Percentiles rank a stretch among this genome's conserved stretches.
phyloP scores from a whole-genome alignment of 164 flowering plant genomes.

The grape (Vitis vinifera) region DNA sequence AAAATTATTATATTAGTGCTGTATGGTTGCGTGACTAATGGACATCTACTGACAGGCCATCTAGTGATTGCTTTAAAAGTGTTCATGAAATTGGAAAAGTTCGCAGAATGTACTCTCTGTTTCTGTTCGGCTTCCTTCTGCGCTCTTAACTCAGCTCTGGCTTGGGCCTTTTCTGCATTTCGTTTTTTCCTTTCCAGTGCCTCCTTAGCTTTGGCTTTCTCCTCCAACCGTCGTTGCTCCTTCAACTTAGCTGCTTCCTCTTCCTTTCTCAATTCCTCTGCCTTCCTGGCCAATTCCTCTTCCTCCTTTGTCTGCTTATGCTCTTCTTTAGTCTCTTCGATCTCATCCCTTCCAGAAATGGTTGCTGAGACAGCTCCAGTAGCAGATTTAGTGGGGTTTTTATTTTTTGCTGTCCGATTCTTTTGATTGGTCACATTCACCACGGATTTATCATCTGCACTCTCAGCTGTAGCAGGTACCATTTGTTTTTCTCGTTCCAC shows the following conservation, averaged over 20 bases:
- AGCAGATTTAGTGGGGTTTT: constrained; percentile 28
- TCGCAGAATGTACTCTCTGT: constrained; percentile 58
- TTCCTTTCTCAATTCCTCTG: constrained; percentile 56
- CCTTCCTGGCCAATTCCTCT: constrained; percentile 55
- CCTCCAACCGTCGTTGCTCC: constrained; percentile 70
- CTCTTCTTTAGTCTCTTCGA: constrained; percentile 34
- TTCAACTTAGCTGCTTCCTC: constrained; percentile 64
- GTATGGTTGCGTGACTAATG: no score
- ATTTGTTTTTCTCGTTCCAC: constrained; percentile 25
- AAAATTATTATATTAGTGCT: not conserved
- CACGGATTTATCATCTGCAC: constrained; percentile 18
- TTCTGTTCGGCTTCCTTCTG: constrained; percentile 82
- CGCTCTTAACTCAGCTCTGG: constrained; percentile 66
- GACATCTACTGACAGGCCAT: not conserved
- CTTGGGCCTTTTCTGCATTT: constrained; percentile 71
- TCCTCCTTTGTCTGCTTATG: constrained; percentile 50
- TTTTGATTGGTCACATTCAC: constrained; percentile 32
- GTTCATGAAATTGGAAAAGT: not conserved
- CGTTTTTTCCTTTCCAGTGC: constrained; percentile 87
- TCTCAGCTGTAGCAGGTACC: constrained; percentile 12
- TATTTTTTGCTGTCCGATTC: constrained; percentile 25
- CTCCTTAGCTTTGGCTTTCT: constrained; percentile 77
- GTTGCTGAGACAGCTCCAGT: constrained; percentile 22
- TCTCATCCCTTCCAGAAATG: constrained; percentile 31
- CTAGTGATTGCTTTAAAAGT: not conserved